These are phyloP conservation scores for Tolypocladium tundrense DNA, from an alignment of 2,329 filamentous ascomycete genomes.

Conservation along the genomic window DNA sequence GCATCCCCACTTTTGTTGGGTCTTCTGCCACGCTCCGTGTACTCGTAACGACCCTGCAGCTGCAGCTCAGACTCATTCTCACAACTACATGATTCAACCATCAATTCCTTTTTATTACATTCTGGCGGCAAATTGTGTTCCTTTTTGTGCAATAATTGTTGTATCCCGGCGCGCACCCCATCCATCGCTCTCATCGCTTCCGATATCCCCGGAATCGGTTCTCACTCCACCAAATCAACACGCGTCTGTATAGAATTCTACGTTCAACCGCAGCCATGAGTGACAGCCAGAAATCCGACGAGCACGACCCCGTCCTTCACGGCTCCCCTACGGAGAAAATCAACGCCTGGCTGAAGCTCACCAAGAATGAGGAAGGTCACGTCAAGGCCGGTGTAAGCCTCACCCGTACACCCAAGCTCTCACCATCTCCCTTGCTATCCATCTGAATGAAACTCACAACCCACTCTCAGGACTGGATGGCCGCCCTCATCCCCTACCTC, in stretches of 20 bases:
- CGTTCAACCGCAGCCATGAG: conserved; percentile 3
- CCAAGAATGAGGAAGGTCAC: conserved; percentile 15
- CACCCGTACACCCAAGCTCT: neutral
- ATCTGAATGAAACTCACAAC: neutral
- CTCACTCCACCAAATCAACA: neutral
- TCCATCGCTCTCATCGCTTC: neutral
- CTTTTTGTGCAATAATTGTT: neutral
- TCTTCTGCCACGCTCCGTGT: neutral
- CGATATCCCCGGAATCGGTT: neutral
- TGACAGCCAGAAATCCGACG: neutral
- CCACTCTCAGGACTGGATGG: conserved; percentile 32
- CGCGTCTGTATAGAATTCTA: neutral
- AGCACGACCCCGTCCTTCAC: conserved; percentile 12
- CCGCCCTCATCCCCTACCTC: conserved; percentile 29
- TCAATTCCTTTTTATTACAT: neutral
- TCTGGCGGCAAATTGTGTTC: neutral
- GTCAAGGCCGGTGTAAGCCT: conserved; percentile 19
- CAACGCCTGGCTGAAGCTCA: conserved; percentile 19
- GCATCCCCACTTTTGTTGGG: neutral
- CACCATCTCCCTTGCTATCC: neutral
- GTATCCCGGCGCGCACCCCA: too few species aligned
- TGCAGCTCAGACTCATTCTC: neutral
- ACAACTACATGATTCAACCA: neutral
- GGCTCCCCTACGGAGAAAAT: conserved; percentile 21
- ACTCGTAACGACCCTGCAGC: neutral